These are phyloP conservation scores for Fusarium ramigenum DNA, from an alignment of 2,329 filamentous ascomycete genomes.

Conservation along the genomic window DNA sequence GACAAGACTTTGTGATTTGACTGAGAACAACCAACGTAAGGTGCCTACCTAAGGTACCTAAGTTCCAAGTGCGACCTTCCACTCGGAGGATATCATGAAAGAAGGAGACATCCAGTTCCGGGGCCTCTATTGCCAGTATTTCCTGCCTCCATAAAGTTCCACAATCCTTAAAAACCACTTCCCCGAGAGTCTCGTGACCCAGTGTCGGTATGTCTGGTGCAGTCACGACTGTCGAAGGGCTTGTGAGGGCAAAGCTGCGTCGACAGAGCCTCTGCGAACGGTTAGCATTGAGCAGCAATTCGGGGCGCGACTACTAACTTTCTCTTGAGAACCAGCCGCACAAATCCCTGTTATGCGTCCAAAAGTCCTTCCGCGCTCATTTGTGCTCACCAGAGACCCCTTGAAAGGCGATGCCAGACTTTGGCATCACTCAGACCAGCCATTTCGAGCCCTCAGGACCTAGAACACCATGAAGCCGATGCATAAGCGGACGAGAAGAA, in stretches of 20 bases:
- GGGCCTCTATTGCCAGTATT: background rate
- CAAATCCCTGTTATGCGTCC: accelerated
- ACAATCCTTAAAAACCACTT: accelerated
- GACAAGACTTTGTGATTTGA: background rate
- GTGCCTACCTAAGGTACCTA: too few species aligned
- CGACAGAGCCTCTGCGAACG: accelerated
- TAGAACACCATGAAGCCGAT: accelerated
- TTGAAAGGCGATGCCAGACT: background rate
- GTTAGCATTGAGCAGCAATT: background rate
- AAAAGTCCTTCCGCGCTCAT: background rate
- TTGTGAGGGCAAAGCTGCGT: accelerated
- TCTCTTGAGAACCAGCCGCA: accelerated
- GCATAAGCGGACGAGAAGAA: background rate
- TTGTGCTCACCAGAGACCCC: background rate
- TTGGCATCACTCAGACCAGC: background rate
- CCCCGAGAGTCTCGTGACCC: too few species aligned
- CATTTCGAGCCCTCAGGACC: background rate
- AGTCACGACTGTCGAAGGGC: background rate
- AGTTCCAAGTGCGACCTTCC: background rate
- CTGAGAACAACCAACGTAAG: background rate
- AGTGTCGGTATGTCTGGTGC: accelerated
- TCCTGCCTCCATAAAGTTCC: background rate
- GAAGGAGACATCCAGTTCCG: background rate
- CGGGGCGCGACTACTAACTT: accelerated
- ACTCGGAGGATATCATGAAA: background rate